Evolutionary conservation across 306 rosid species (phyloP).

Genomic region (Gastrolobium bilobum): DNA sequence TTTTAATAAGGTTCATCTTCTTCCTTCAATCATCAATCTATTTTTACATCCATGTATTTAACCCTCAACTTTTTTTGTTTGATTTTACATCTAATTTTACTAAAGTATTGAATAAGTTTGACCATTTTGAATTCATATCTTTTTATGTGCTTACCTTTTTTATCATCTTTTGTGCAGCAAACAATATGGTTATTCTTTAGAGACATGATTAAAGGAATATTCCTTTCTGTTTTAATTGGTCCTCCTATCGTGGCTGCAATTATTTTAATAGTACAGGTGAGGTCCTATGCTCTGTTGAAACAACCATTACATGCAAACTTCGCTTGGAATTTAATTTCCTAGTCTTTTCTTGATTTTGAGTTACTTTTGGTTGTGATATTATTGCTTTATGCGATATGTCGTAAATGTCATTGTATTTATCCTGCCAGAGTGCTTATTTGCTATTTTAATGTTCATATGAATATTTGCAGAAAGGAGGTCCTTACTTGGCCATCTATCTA

Average conservation of each 20-base stretch:
- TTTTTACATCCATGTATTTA: slow-evolving; percentile 27
- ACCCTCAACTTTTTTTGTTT: slow-evolving; percentile 36
- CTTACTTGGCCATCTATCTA: slow-evolving; percentile 95
- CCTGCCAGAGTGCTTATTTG: slow-evolving; percentile 1
- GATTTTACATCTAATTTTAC: slow-evolving; percentile 43
- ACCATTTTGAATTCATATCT: slow-evolving; percentile 26
- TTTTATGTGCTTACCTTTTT: slow-evolving; percentile 43
- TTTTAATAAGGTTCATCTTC: slow-evolving; percentile 80
- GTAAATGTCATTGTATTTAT: not conserved
- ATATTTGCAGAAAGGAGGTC: slow-evolving; percentile 95
- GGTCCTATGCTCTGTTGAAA: slow-evolving; percentile 16
- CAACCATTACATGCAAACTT: slow-evolving; percentile 33
- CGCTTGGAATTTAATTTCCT: slow-evolving; percentile 24
- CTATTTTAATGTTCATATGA: slow-evolving; percentile 42
- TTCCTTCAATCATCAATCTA: slow-evolving; percentile 8
- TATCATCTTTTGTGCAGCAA: slow-evolving; percentile 73
- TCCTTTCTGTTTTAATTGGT: slow-evolving; percentile 73
- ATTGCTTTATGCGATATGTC: slow-evolving; percentile 29
- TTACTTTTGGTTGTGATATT: slow-evolving; percentile 30
- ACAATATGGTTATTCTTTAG: slow-evolving; percentile 91
- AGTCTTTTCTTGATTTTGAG: slow-evolving; percentile 21
- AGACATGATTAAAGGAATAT: slow-evolving; percentile 87
- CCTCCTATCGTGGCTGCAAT: slow-evolving; percentile 96
- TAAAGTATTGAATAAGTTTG: not conserved
- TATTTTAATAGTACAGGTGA: slow-evolving; percentile 89